Conservation (phyloP, 257 asterid species). For the Capsicum rhomboideum region DNA sequence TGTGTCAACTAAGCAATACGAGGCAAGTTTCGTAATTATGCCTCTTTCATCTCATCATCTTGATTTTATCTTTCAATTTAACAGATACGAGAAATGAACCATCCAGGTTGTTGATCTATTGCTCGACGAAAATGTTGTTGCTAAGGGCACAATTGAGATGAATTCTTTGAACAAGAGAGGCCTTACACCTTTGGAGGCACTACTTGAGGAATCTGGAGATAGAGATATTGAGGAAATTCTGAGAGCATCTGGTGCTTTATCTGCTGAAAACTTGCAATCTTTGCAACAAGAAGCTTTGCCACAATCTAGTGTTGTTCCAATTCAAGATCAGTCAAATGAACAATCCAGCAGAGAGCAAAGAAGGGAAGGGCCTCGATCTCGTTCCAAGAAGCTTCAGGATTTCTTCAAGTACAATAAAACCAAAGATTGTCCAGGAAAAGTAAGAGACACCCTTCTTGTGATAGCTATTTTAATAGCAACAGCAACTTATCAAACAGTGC, state of each 20-base stretch:
- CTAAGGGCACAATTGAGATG: constrained; percentile 24
- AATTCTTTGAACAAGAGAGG: constrained; percentile 32
- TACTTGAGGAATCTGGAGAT: constrained; percentile 11
- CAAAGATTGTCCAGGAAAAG: constrained; percentile 33
- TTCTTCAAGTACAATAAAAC: constrained; percentile 25
- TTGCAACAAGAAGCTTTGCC: background rate
- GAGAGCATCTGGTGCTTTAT: constrained; percentile 4
- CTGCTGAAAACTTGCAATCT: background rate
- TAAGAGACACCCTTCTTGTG: constrained; percentile 36
- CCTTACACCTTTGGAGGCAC: constrained; percentile 36
- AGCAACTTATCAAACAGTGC: constrained; percentile 45
- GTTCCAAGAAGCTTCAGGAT: background rate
- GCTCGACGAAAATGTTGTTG: constrained; percentile 14
- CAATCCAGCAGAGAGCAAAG: constrained; percentile 1
- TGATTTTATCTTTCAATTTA: background rate
- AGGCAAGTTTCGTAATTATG: constrained; percentile 13
- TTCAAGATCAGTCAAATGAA: background rate
- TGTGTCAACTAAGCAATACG: constrained; percentile 30
- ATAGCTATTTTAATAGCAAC: constrained; percentile 37
- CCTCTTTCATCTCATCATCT: background rate
- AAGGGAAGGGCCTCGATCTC: background rate
- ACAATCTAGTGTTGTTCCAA: background rate
- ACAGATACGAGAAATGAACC: background rate
- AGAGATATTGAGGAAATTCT: constrained; percentile 17
- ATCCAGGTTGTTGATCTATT: constrained; percentile 32